Conservation (phyloP, 2,329 filamentous ascomycete genomes). For the Penicillium sp. region DNA sequence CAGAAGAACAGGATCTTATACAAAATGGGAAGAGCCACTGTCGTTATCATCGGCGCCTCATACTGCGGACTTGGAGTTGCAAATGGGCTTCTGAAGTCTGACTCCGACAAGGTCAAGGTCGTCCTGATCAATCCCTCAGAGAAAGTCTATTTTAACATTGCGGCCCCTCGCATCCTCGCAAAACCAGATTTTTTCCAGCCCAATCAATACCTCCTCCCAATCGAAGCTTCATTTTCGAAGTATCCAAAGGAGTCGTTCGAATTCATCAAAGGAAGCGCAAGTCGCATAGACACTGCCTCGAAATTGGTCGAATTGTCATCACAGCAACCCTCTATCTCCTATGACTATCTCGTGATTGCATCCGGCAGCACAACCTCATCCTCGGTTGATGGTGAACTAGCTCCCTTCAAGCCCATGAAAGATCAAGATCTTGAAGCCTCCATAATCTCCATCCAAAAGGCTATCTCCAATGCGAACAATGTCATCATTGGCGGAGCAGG, state of each 20-base stretch:
- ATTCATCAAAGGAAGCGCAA: constrained; percentile 5
- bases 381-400: neutral
- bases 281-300: neutral
- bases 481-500: constrained; percentile 6
- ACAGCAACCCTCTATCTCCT: neutral
- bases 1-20: too few relatives aligned
- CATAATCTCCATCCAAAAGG: neutral
- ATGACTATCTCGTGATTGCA: constrained; percentile 8
- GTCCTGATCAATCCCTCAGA: constrained; percentile 4
- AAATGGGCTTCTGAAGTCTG: neutral
- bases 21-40: neutral
- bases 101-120: neutral
- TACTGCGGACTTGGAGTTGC: constrained; percentile 1
- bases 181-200: constrained; percentile 1
- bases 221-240: neutral
- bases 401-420: constrained; percentile 1
- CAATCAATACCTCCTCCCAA: neutral
- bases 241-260: neutral
- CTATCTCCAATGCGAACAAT: neutral
- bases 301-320: neutral
- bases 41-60: constrained; percentile 6
- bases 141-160: constrained; percentile 7
- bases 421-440: neutral
- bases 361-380: constrained; percentile 5
- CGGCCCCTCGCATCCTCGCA: constrained; percentile 1